Evolutionary conservation across 371 early-diverging fungal genomes (phyloP).

Genomic region (Actinomucor elegans): DNA sequence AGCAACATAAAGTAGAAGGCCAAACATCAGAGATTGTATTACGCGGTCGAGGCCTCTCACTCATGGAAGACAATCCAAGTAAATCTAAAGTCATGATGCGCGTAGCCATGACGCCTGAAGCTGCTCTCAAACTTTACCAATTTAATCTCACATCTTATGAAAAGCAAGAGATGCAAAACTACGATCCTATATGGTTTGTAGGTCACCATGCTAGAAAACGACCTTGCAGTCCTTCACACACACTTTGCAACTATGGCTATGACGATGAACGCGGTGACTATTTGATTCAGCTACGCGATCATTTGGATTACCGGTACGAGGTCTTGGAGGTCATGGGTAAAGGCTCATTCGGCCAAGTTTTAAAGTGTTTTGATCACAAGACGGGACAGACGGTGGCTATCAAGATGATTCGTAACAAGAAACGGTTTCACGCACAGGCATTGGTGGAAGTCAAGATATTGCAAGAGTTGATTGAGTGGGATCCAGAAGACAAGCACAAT

Average conservation of each 20-base stretch:
- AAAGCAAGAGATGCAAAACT: constrained; percentile 80
- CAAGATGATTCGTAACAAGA: constrained; percentile 89
- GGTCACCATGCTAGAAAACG: constrained; percentile 71
- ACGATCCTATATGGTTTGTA: constrained; percentile 80
- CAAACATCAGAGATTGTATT: constrained; percentile 20
- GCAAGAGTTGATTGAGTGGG: constrained; percentile 61
- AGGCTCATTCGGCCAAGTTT: constrained; percentile 92
- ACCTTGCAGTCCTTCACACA: constrained; percentile 44
- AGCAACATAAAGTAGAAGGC: constrained; percentile 11
- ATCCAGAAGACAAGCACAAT: constrained; percentile 63
- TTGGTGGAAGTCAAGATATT: constrained; percentile 85
- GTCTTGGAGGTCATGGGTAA: constrained; percentile 80
- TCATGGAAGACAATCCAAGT: neutral
- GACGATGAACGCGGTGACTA: constrained; percentile 89
- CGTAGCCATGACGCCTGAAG: constrained; percentile 47
- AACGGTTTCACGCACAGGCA: constrained; percentile 86
- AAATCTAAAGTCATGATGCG: constrained; percentile 27
- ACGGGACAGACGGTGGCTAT: constrained; percentile 77
- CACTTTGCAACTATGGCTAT: constrained; percentile 69
- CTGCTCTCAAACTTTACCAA: constrained; percentile 62
- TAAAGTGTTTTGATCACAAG: constrained; percentile 81
- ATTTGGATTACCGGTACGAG: constrained; percentile 83
- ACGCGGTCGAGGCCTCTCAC: constrained; percentile 15
- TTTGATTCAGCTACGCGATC: constrained; percentile 71
- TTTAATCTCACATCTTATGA: constrained; percentile 75